Percentiles rank a stretch among this genome's conserved stretches.
phyloP scores from a whole-genome alignment of 1,284 basidiomycete genomes.

The Psilocybe mexicana region DNA sequence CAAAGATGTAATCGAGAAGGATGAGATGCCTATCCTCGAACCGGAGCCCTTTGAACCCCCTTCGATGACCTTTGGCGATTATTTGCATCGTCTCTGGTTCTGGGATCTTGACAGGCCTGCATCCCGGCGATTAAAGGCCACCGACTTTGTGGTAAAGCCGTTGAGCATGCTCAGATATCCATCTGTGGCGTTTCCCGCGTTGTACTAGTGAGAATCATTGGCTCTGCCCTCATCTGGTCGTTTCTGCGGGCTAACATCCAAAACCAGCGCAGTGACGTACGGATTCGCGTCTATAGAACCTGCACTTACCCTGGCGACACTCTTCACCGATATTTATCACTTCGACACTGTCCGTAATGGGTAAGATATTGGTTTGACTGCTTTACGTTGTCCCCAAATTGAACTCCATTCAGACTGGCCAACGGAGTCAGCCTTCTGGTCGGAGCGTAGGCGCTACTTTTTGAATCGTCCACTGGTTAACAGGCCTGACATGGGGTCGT shows the following conservation, averaged over 20 bases:
- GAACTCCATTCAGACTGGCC: conserved; percentile 25
- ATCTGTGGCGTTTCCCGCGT: conserved; percentile 33
- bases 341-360: conserved; percentile 36
- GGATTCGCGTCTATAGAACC: conserved; percentile 38
- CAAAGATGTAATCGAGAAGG: conserved; percentile 15
- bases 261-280: conserved; percentile 32
- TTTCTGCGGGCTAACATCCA: background rate
- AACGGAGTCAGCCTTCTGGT: conserved; percentile 37
- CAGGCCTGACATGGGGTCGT: background rate
- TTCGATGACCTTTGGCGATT: conserved; percentile 24
- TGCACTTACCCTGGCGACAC: conserved; percentile 33
- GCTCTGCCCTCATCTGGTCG: background rate
- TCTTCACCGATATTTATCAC: conserved; percentile 34
- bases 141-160: conserved; percentile 33
- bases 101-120: conserved; percentile 29
- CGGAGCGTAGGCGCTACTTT: conserved; percentile 28
- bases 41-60: conserved; percentile 27
- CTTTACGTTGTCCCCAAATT: background rate
- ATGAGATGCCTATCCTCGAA: conserved; percentile 1
- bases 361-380: conserved; percentile 13
- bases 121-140: conserved; percentile 26
- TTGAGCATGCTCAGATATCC: conserved; percentile 38
- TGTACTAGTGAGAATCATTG: conserved; percentile 31
- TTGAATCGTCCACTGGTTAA: background rate
- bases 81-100: conserved; percentile 30